A percentile compares a stretch with the other conserved stretches of the same genome.
phyloP scores from a whole-genome alignment of 1,284 basidiomycete species.

The Coriolopsis trogii region DNA sequence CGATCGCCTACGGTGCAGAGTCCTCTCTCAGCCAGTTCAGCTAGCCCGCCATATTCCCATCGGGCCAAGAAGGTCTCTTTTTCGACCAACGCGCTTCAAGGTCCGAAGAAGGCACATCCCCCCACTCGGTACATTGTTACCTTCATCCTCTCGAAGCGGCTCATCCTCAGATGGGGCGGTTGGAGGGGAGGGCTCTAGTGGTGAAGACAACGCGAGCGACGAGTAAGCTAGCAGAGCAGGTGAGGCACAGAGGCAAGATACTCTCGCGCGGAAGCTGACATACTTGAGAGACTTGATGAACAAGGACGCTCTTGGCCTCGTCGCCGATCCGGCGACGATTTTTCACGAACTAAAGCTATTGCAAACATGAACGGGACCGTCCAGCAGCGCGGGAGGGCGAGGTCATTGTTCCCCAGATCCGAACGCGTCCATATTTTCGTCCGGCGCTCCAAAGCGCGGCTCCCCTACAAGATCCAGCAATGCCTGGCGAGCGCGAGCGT shows the following conservation, averaged over 20 bases:
- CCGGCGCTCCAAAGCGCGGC: conserved; percentile 14
- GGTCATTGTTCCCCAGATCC: conserved; percentile 34
- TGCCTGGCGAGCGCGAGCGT: conserved; percentile 69
- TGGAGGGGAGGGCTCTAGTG: conserved; percentile 4
- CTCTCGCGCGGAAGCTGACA: conserved; percentile 63
- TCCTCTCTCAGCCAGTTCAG: conserved; percentile 39
- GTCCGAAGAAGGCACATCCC: conserved; percentile 42
- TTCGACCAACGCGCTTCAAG: conserved; percentile 70
- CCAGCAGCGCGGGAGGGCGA: conserved; percentile 49
- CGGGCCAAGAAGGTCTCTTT: conserved; percentile 57
- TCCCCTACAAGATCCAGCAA: conserved; percentile 39
- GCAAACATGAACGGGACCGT: conserved; percentile 46
- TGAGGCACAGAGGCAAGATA: conserved; percentile 71
- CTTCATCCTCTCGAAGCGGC: conserved; percentile 49
- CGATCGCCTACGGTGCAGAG: conserved; percentile 11
- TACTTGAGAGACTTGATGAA: conserved; percentile 73
- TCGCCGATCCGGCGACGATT: conserved; percentile 45
- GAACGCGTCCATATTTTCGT: conserved; percentile 20
- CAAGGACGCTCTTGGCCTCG: conserved; percentile 69
- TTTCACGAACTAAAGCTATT: conserved; percentile 9
- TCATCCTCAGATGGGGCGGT: conserved; percentile 22
- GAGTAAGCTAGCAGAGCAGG: conserved; percentile 62
- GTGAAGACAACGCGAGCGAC: conserved; percentile 34
- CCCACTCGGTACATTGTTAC: conserved; percentile 43
- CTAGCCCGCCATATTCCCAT: conserved; percentile 17